phyloP scores from a whole-genome alignment of 2,329 filamentous ascomycete genomes.

The Penicillium sp. region DNA sequence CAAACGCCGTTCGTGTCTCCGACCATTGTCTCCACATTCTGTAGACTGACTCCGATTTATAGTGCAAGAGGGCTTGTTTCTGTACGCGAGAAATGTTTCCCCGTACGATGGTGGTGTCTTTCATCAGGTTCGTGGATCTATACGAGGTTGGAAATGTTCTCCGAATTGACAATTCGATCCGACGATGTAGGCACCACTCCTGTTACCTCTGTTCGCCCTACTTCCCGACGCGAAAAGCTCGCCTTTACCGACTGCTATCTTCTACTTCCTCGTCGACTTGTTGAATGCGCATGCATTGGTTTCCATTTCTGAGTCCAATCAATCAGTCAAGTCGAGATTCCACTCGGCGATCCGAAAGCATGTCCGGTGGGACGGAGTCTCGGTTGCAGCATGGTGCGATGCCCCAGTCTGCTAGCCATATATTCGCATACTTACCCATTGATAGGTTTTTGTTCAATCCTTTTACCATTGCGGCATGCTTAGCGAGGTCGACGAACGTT shows the following conservation, averaged over 20 bases:
- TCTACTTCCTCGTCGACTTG: slow-evolving; percentile 79
- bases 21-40: not conserved
- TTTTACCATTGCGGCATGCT: slow-evolving; percentile 84
- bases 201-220: slow-evolving; percentile 86
- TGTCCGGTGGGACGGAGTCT: slow-evolving; percentile 68
- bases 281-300: slow-evolving; percentile 75
- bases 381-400: slow-evolving; percentile 72
- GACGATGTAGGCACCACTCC: slow-evolving; percentile 66
- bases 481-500: slow-evolving; percentile 81
- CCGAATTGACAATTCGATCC: slow-evolving; percentile 6
- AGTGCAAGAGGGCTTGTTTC: slow-evolving; percentile 95
- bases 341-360: slow-evolving; percentile 76
- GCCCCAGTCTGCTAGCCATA: not conserved
- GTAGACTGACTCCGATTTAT: slow-evolving; percentile 13
- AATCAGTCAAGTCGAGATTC: slow-evolving; percentile 67
- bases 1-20: slow-evolving; percentile 68
- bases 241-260: slow-evolving; percentile 69
- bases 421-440: slow-evolving; percentile 9
- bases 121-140: slow-evolving; percentile 52
- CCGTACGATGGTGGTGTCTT: slow-evolving; percentile 92
- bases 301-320: slow-evolving; percentile 75
- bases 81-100: slow-evolving; percentile 93
- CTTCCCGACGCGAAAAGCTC: slow-evolving; percentile 66
- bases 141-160: not conserved
- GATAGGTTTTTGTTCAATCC: slow-evolving; percentile 89